A percentile compares a stretch with the other conserved stretches of the same genome.
Conservation (phyloP, 176 grass and related monocot species). For the Urochloa ruziziensis region DNA sequence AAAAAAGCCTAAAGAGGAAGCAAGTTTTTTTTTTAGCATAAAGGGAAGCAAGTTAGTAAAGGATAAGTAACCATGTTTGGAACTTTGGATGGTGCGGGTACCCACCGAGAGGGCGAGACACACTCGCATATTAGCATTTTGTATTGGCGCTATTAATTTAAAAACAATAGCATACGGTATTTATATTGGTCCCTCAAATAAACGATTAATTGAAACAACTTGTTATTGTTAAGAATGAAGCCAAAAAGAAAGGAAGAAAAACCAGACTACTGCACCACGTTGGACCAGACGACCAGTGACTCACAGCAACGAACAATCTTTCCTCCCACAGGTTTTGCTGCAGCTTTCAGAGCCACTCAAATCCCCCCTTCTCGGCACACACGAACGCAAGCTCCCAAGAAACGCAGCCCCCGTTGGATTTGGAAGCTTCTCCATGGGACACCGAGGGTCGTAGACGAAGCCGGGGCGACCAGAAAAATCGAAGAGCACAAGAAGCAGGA, state of each 20-base stretch:
- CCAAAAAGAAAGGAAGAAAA: neutral
- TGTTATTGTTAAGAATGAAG: neutral
- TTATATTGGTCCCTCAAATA: neutral
- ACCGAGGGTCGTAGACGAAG: conserved; percentile 13
- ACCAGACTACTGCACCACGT: neutral
- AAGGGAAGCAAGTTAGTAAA: too few species aligned
- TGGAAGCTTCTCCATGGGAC: conserved; percentile 46
- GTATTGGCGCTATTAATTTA: neutral
- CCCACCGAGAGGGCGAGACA: too few species aligned
- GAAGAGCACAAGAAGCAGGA: neutral
- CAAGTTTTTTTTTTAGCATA: too few species aligned
- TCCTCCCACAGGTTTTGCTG: conserved; percentile 34
- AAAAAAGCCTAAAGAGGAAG: too few species aligned
- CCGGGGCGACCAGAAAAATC: conserved; percentile 8
- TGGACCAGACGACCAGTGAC: neutral
- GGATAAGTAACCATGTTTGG: too few species aligned
- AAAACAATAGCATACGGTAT: neutral
- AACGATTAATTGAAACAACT: neutral
- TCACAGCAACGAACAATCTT: neutral
- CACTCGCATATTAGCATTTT: neutral
- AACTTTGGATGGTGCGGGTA: too few species aligned
- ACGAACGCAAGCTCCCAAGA: conserved; percentile 24
- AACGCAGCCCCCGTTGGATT: conserved; percentile 22
- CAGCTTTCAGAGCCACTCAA: conserved; percentile 59
- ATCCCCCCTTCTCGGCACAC: conserved; percentile 14